Evolutionary conservation across 1,139 yeast genomes (phyloP), one percentile per base, ranked within the genome.

Genomic region (Yamadazyma friedrichii): DNA sequence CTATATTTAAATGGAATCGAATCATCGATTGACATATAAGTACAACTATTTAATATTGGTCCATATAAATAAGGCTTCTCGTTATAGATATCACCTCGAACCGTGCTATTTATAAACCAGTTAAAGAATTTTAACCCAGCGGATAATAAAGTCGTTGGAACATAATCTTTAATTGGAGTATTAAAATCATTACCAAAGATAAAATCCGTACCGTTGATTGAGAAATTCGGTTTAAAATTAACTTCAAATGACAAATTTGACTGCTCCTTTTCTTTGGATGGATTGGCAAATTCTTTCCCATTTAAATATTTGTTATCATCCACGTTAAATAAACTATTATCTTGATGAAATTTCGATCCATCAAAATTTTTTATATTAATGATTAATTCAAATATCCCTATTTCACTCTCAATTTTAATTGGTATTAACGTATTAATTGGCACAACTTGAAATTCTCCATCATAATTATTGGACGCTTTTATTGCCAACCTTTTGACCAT

Each of bases 101-200:
- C 78, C 27, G 84, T 76, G 30, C 82, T 82, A 55, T 82, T 86
- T 37, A 84, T 74, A 50, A 72, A 51, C 84, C 88, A 56, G 58
- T 66, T 53, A 70, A 73, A 58, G 63, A 78, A 51, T 74, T 87
- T 67, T 64, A 81, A 58, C 1, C 77, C 78, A 0, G 76, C 68
- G 4, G 70, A 52, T 37, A 73, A 54, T 24, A 72, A 50, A 0
- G 72, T 54, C 1, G 73, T 61, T 3, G 93, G 93, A 10, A 84
- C 72, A 43, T 71, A 68, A 15, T 82, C 82, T 33, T 71, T 64
- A 33, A 84, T 76, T 1, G 88, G 83, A 26, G 68, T 61, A 16
- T 72, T 78, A 56, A 82, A 82, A 54, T 84, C 91, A 53, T 84
- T 84, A 1, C 91, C 91, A 63, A 80, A 84, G 11, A 79, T 50